Evolutionary conservation across 2,329 filamentous ascomycete species (phyloP), one percentile per base, ranked within the genome.

Genomic region (Hypoxylon sp.): DNA sequence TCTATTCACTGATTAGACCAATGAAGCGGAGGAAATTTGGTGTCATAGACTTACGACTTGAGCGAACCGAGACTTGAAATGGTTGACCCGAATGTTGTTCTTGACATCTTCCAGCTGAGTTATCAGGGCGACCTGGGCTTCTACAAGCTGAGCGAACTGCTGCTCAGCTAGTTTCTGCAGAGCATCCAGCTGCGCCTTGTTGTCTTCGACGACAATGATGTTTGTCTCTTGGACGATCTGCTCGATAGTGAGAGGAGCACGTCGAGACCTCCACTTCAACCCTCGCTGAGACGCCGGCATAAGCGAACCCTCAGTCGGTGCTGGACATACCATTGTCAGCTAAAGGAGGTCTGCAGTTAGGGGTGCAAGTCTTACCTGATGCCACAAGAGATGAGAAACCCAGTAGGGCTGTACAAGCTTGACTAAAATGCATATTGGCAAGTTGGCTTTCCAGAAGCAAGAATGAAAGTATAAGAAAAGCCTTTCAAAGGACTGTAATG

Each of bases 31-130:
- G 4, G 11, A 14, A 16, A 41, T 32, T 2, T n/a, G 8, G 21
- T 23, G 30, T 25, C 5, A 5, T 47, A 6, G 5, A 73, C 77
- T 70, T 68, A 80, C 78, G 3, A 78, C 78, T 70, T 78, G 75
- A 7, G 70, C 65, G 58, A 79, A 80, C 16, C 76, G 75, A 7
- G 76, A 71, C 66, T 75, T 75, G 71, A 81, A 80, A 63, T 78
- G 76, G 69, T 81, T 81, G 46, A 80, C 59, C 8, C 79, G 77
- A 65, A 80, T 81, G 67, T 80, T 81, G 64, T 81, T 78, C 76
- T 81, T 81, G 72, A 81, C 77, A 21, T 74, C 76, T 65, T 81
- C 75, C 41, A 81, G 72, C 64, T 80, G 76, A 6, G 75, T 76
- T 37, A 77, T 69, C 16, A 81, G 71, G 8, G 77, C 76, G 21